These are phyloP conservation scores for Ajuga reptans DNA, from an alignment of 305 asterid species.

Conservation along the genomic window DNA sequence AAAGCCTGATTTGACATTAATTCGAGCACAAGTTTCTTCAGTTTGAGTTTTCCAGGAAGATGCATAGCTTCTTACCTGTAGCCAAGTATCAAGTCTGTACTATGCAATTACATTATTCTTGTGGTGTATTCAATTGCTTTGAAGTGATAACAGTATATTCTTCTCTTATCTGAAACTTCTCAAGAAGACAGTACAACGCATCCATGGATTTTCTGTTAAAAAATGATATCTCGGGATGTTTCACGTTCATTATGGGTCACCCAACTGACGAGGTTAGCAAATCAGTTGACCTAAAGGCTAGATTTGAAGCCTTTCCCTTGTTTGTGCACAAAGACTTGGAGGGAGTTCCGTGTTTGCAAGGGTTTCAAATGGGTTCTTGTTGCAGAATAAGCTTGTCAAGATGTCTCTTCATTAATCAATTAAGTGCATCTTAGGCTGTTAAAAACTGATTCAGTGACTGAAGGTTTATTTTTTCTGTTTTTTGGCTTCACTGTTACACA, in stretches of 20 bases:
- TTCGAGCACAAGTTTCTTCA: constrained; percentile 11
- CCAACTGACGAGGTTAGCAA: not conserved
- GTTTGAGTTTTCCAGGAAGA: constrained; percentile 10
- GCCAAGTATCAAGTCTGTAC: constrained; percentile 17
- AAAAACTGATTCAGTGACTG: not conserved
- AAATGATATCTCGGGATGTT: not conserved
- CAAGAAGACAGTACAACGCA: not conserved
- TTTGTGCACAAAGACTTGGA: not conserved
- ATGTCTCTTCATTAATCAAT: not conserved
- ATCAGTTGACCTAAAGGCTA: not conserved
- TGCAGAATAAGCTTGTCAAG: not conserved
- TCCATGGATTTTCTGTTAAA: not conserved
- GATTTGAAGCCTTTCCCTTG: not conserved
- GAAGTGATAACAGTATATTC: not conserved
- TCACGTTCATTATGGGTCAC: not conserved
- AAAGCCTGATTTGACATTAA: constrained; percentile 4
- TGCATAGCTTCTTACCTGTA: constrained; percentile 13
- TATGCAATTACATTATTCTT: not conserved
- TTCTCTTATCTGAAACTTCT: not conserved
- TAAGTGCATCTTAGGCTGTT: not conserved
- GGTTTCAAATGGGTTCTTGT: not conserved
- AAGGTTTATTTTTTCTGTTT: not conserved
- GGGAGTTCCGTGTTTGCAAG: not conserved
- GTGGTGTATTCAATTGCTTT: not conserved
- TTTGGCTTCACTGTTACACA: not conserved